These are phyloP conservation scores for Rosa multiflora DNA, from an alignment of 306 rosid genomes.

Conservation along the genomic window DNA sequence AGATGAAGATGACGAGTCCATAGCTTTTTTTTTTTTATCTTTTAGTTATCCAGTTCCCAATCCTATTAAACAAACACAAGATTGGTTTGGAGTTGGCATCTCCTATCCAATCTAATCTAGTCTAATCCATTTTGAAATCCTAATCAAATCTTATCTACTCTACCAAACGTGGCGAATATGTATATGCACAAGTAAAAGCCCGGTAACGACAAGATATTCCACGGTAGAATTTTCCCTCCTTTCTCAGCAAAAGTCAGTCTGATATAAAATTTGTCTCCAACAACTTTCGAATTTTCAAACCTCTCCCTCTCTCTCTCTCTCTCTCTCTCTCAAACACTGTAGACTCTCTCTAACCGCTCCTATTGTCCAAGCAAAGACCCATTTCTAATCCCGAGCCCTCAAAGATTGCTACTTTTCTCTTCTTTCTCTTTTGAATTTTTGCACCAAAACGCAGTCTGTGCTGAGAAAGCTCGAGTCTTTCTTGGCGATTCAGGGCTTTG, in stretches of 20 bases:
- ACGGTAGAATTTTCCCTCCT: constrained; percentile 3
- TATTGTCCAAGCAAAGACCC: not conserved
- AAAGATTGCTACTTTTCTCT: constrained; percentile 13
- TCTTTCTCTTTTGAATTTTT: not conserved
- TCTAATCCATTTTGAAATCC: no score
- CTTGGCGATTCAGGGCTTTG: constrained; percentile 27
- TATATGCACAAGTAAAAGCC: not conserved
- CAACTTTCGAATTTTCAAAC: constrained; percentile 51
- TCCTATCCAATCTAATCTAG: no score
- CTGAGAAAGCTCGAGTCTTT: constrained; percentile 31
- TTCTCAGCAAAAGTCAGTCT: constrained; percentile 15
- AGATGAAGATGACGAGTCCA: no score
- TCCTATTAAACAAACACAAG: no score
- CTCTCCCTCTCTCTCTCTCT: constrained; percentile 25
- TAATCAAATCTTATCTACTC: no score
- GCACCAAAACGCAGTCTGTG: constrained; percentile 10
- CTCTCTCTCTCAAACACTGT: not conserved
- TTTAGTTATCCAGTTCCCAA: no score
- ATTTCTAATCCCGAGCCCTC: not conserved
- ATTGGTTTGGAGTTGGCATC: no score
- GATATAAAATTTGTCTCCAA: constrained; percentile 65
- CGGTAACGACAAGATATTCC: constrained; percentile 14
- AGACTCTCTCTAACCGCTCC: constrained; percentile 13
- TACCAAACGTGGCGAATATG: no score
- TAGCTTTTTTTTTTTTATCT: no score